A percentile compares a stretch with the other conserved stretches of the same genome.
phyloP scores from a whole-genome alignment of 73 alveolate genomes.

The Stentor coeruleus region DNA sequence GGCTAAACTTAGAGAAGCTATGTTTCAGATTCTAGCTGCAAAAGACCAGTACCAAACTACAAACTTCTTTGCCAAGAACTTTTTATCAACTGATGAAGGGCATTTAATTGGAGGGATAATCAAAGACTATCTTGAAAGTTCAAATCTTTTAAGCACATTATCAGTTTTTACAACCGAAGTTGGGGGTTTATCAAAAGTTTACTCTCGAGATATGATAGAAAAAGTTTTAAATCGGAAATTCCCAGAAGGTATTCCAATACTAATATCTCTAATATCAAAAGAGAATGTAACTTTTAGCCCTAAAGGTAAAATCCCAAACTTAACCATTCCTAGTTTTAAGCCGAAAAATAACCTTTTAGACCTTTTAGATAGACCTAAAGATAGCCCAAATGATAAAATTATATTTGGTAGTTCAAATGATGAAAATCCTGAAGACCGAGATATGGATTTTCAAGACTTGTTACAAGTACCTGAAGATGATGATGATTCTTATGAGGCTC shows the following conservation, averaged over 20 bases:
- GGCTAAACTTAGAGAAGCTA: neutral
- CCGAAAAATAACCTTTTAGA: constrained; percentile 3
- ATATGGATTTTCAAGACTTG: neutral
- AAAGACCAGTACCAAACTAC: constrained; percentile 9
- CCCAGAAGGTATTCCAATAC: neutral
- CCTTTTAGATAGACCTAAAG: neutral
- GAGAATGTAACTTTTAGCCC: neutral
- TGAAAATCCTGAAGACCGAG: neutral
- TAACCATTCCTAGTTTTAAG: neutral
- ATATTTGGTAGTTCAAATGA: neutral
- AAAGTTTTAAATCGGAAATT: neutral
- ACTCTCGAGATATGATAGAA: neutral
- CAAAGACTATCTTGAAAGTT: constrained; percentile 6
- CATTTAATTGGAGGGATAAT: neutral
- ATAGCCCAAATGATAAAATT: neutral
- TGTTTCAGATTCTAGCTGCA: neutral
- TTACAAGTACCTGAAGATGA: neutral
- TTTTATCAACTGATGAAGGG: constrained; percentile 17
- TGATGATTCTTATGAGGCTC: neutral
- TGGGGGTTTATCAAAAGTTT: neutral
- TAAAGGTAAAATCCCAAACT: neutral
- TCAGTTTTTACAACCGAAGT: neutral
- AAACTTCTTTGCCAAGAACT: constrained; percentile 9
- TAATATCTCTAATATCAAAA: neutral
- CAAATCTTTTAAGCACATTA: neutral